These are phyloP conservation scores for Cytidiella melzeri DNA, from an alignment of 768 basidiomycete genomes.

Conservation along the genomic window DNA sequence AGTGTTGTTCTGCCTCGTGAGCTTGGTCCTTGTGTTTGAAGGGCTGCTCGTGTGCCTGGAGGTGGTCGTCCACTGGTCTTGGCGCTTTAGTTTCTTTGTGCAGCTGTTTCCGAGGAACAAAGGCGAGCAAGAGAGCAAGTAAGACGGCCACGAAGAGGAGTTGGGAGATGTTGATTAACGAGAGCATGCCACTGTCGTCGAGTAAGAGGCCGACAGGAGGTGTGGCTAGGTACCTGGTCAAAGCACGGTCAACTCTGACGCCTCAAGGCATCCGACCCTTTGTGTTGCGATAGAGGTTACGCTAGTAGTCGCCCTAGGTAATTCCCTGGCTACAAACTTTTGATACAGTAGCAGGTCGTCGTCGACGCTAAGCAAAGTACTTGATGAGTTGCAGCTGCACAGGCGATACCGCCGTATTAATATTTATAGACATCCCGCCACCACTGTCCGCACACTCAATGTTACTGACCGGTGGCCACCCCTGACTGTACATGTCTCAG, in stretches of 20 bases:
- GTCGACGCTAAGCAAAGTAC: too few relatives aligned
- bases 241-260: slow-evolving; percentile 7
- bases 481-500: too few relatives aligned
- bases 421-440: too few relatives aligned
- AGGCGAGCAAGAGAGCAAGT: background rate
- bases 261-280: slow-evolving; percentile 10
- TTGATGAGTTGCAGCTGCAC: too few relatives aligned
- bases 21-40: background rate
- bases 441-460: too few relatives aligned
- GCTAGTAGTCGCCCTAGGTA: too few relatives aligned
- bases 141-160: background rate
- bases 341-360: too few relatives aligned
- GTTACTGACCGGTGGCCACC: too few relatives aligned
- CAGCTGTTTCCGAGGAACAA: background rate
- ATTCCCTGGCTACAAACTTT: too few relatives aligned
- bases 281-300: background rate
- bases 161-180: background rate
- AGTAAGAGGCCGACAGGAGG: background rate
- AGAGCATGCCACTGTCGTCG: slow-evolving; percentile 1
- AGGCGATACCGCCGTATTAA: too few relatives aligned
- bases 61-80: background rate
- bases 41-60: background rate
- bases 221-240: background rate
- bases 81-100: background rate
- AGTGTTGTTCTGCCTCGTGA: background rate